Evolutionary conservation across 805 yeast species (phyloP), one percentile per base, ranked within the genome.

Genomic region (Millerago galiae): DNA sequence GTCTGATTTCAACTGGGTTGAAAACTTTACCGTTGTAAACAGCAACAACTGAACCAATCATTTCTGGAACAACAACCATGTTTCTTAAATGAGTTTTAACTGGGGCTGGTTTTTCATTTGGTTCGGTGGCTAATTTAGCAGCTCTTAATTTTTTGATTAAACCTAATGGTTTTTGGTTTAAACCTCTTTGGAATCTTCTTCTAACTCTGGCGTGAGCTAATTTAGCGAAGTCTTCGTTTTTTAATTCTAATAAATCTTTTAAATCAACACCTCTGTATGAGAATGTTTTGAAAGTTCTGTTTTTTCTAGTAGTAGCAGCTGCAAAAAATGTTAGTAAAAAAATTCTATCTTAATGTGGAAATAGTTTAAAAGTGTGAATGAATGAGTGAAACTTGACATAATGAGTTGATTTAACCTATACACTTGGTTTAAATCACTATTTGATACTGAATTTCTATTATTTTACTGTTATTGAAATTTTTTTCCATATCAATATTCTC

Each of bases 21-120:
- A 93, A 93, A 63, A 79, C 87, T 81, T 93, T 93, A 79, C 99
- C 99, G 83, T 93, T 93, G 96, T 93, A 93, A 63, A 93, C 85
- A 77, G 97, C 97, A 62, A 93, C 82, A 59, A 91, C 95, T 52
- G 97, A 88, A 71, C 99, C 99, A 65, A 93, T 89, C 99, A 93
- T 93, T 82, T 93, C 99, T 76, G 99, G 99, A 59, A 93, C 93
- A 67, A 93, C 71, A 71, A 93, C 74, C 96, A 90, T 88, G 85
- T 90, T 90, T 84, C 99, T 91, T 72, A 93, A 86, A 77, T 93
- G 99, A 61, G 99, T 93, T 85, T 91, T 93, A 76, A 93, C 98
- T 57, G 79, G 75, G 61, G 91, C 82, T 72, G 99, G 99, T 83
- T 91, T 93, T 77, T 93, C 98, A 70, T 85, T 85, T 66, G 82